Evolutionary conservation across 805 yeast genomes (phyloP), one percentile per base, ranked within the genome.

Genomic region (Kuraishia capsulata): DNA sequence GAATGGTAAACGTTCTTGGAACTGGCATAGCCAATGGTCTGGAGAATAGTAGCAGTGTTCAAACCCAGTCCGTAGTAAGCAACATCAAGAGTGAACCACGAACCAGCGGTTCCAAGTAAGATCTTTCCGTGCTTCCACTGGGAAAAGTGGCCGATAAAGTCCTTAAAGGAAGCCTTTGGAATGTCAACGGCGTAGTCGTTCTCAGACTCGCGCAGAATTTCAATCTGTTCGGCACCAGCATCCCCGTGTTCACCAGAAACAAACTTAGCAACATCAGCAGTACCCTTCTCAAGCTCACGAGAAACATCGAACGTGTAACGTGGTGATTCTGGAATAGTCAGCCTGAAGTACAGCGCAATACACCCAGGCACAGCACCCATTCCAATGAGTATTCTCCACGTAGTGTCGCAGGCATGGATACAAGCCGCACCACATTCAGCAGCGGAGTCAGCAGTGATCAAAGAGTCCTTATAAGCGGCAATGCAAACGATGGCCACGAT

Each of bases 281-380:
- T 60, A 41, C 64, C 76, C 50, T 61, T 56, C 47, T 59, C 65
- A 43, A 73, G 65, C 51, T 76, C 76, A 49, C 72, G 73, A 36
- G 73, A 60, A 43, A 85, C 82, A 60, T 85, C 95, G 57, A 86
- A 72, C 38, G 88, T 69, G 67, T 83, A 86, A 71, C 96, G 81
- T 65, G 95, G 96, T 39, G 95, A 85, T 70, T 85, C 96, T 49
- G 95, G 95, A 60, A 84, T 88, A 48, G 95, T 87, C 64, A 87
- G 76, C 75, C 96, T 84, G 71, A 75, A 88, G 71, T 88, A 88
- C 49, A 84, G 72, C 33, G 95, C 94, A 59, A 81, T 59, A 44
- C 70, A 48, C 62, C 95, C 96, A 49, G 96, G 96, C 50, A 87
- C 82, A 67, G 85, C 78, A 58, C 96, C 96, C 47, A 89, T 72